These are phyloP conservation scores for Fusarium algeriense DNA, from an alignment of 2,329 filamentous ascomycete species.

Conservation along the genomic window DNA sequence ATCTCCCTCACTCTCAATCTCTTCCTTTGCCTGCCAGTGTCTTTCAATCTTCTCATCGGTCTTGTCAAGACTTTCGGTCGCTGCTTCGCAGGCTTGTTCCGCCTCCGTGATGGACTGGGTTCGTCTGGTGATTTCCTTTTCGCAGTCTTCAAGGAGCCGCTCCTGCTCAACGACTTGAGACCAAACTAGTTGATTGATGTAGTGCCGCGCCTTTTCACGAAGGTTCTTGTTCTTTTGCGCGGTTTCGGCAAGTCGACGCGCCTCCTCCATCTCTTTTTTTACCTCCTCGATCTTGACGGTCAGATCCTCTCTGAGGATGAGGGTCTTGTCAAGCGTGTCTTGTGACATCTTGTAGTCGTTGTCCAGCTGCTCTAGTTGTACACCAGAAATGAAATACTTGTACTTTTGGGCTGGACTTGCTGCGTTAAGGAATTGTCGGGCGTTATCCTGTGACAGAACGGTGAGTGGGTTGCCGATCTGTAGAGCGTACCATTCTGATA, in stretches of 20 bases:
- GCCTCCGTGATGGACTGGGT: conserved; percentile 45
- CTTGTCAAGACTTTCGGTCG: conserved; percentile 63
- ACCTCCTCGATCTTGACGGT: conserved; percentile 50
- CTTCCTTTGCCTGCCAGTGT: conserved; percentile 55
- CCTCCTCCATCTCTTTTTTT: conserved; percentile 64
- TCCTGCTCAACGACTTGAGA: conserved; percentile 86
- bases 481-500: conserved; percentile 91
- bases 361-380: conserved; percentile 91
- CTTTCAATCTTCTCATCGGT: conserved; percentile 60
- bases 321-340: conserved; percentile 78
- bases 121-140: conserved; percentile 45
- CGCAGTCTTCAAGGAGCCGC: conserved; percentile 56
- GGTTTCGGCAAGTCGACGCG: conserved; percentile 72
- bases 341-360: conserved; percentile 89
- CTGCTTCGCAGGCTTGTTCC: conserved; percentile 51
- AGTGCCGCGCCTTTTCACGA: conserved; percentile 68
- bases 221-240: conserved; percentile 76
- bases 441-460: conserved; percentile 94
- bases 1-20: conserved; percentile 60
- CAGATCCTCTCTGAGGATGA: conserved; percentile 54
- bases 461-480: conserved; percentile 98
- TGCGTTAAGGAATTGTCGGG: conserved; percentile 89
- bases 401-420: conserved; percentile 89
- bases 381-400: conserved; percentile 94
- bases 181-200: conserved; percentile 83